Conservation (phyloP, 306 rosid genomes). For the Malus domestica region DNA sequence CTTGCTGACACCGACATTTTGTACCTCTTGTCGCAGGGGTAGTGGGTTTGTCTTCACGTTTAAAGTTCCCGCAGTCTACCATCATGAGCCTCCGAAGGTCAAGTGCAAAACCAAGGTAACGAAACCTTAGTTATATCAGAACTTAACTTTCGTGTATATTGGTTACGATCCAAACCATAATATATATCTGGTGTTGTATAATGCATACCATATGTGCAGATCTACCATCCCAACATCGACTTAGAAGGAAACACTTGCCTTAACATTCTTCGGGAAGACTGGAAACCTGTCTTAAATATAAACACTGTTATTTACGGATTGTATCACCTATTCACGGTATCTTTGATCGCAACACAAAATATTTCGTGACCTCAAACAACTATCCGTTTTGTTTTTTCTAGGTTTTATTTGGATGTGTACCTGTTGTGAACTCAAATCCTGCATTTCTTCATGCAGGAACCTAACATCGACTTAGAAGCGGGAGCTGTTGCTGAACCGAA, state of each 20-base stretch:
- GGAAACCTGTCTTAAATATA: slow-evolving; percentile 38
- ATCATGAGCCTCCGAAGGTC: slow-evolving; percentile 44
- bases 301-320: slow-evolving; percentile 34
- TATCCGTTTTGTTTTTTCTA: no score
- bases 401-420: not conserved
- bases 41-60: slow-evolving; percentile 34
- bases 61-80: slow-evolving; percentile 31
- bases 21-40: slow-evolving; percentile 16
- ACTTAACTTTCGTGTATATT: not conserved
- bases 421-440: no score
- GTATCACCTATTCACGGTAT: slow-evolving; percentile 40
- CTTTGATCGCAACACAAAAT: not conserved
- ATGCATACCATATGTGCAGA: slow-evolving; percentile 3
- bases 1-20: not conserved
- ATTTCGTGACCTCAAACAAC: no score
- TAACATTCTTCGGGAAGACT: slow-evolving; percentile 36
- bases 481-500: no score
- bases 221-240: slow-evolving; percentile 44
- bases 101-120: slow-evolving; percentile 41
- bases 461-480: no score
- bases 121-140: no score
- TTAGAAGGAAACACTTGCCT: slow-evolving; percentile 48
- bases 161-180: not conserved
- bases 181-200: no score
- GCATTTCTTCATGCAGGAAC: no score